Conservation (phyloP, 345 rosid species). For the Populus tremula region DNA sequence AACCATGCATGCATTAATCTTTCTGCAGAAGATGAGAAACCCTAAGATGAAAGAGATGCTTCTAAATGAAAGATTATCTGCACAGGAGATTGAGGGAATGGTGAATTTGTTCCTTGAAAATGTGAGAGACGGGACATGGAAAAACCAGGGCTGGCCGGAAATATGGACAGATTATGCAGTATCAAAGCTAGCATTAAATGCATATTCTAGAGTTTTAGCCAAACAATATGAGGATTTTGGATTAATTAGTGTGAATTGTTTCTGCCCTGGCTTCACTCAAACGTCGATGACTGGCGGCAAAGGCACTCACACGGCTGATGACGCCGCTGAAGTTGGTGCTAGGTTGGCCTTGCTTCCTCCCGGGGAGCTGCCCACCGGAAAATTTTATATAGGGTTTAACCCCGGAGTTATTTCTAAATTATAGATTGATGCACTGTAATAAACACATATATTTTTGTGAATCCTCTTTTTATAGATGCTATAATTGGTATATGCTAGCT, state of each 20-base stretch:
- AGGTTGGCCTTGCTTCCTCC: conserved; percentile 56
- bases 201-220: conserved; percentile 67
- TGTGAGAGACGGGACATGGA: conserved; percentile 65
- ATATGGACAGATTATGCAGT: conserved; percentile 83
- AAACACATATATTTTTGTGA: too few relatives aligned
- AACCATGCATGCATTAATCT: not conserved
- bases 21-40: conserved; percentile 67
- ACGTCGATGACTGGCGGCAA: conserved; percentile 76
- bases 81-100: conserved; percentile 45
- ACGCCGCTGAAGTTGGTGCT: conserved; percentile 45
- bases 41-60: conserved; percentile 41
- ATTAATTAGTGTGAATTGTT: conserved; percentile 52
- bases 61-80: conserved; percentile 36
- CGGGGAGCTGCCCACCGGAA: conserved; percentile 42
- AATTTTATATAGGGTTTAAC: conserved; percentile 44
- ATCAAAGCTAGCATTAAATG: conserved; percentile 79
- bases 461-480: too few relatives aligned
- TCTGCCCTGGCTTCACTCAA: conserved; percentile 84
- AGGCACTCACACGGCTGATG: conserved; percentile 64
- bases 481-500: too few relatives aligned
- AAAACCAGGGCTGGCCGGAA: conserved; percentile 70
- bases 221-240: conserved; percentile 24
- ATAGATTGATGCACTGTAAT: not conserved
- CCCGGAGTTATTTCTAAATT: conserved; percentile 35
- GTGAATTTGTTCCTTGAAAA: conserved; percentile 42